These are phyloP conservation scores for Porphyrellus cyaneotinctus DNA, from an alignment of 768 basidiomycete species.

Conservation along the genomic window DNA sequence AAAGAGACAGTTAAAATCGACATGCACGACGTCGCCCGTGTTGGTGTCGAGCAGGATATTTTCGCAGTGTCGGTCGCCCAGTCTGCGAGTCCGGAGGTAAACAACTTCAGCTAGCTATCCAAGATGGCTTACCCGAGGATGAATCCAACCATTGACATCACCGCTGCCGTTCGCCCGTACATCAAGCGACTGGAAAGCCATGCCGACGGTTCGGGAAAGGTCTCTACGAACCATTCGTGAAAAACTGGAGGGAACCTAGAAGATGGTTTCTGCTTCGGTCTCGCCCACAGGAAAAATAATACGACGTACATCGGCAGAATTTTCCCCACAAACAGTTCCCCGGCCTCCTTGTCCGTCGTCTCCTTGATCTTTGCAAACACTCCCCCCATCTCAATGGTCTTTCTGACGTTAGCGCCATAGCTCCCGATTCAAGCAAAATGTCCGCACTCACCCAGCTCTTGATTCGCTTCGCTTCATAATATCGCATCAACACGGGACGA, in stretches of 20 bases:
- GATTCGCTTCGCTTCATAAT: constrained; percentile 55
- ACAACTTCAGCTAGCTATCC: not conserved
- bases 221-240: constrained; percentile 96
- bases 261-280: not conserved
- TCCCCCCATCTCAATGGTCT: constrained; percentile 46
- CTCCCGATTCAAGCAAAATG: not conserved
- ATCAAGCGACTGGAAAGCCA: constrained; percentile 89
- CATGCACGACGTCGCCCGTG: constrained; percentile 89
- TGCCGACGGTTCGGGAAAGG: constrained; percentile 92
- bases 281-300: not conserved
- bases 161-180: constrained; percentile 87
- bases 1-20: constrained; percentile 97
- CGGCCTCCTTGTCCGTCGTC: constrained; percentile 45
- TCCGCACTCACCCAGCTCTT: constrained; percentile 43
- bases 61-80: constrained; percentile 96
- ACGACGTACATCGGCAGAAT: constrained; percentile 54
- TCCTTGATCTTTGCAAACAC: constrained; percentile 51
- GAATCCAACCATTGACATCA: constrained; percentile 98
- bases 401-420: not conserved
- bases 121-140: constrained; percentile 69
- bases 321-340: constrained; percentile 46
- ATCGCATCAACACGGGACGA: constrained; percentile 65
- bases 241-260: constrained; percentile 78
- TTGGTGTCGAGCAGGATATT: constrained; percentile 90
- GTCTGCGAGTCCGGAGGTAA: constrained; percentile 38